phyloP scores from a whole-genome alignment of 164 flowering plant species.

The Magnolia officinalis region DNA sequence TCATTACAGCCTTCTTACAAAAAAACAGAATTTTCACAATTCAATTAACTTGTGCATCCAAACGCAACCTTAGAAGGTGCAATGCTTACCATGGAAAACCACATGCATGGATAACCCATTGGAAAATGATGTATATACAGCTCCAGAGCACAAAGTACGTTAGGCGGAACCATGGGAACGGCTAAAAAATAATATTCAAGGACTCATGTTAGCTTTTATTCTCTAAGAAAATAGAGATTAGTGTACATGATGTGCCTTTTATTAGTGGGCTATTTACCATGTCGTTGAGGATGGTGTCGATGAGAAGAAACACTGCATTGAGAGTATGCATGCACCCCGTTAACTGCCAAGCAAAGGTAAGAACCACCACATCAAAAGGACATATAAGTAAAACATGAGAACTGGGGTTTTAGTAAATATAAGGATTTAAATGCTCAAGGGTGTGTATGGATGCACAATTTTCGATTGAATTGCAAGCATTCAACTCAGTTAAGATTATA shows the following conservation, averaged over 20 bases:
- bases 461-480: not conserved
- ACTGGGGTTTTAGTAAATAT: not conserved
- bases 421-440: not conserved
- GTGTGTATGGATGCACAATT: not conserved
- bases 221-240: not conserved
- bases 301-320: slow-evolving; percentile 55
- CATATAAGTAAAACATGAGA: not conserved
- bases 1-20: too few relatives aligned
- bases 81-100: slow-evolving; percentile 49
- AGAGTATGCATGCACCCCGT: slow-evolving; percentile 63
- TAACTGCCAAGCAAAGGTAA: slow-evolving; percentile 39
- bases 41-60: not conserved
- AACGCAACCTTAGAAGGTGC: not conserved
- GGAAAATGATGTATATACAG: slow-evolving; percentile 48
- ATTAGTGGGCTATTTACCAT: slow-evolving; percentile 43
- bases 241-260: not conserved
- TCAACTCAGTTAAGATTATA: not conserved
- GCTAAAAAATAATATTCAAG: slow-evolving; percentile 24
- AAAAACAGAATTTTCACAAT: not conserved
- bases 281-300: slow-evolving; percentile 51
- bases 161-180: slow-evolving; percentile 63
- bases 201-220: not conserved
- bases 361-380: slow-evolving; percentile 10
- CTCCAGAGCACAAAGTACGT: slow-evolving; percentile 68
- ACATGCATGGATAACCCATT: slow-evolving; percentile 69